Conservation (phyloP, 768 basidiomycete species). For the Chlorophyllum brunneum region DNA sequence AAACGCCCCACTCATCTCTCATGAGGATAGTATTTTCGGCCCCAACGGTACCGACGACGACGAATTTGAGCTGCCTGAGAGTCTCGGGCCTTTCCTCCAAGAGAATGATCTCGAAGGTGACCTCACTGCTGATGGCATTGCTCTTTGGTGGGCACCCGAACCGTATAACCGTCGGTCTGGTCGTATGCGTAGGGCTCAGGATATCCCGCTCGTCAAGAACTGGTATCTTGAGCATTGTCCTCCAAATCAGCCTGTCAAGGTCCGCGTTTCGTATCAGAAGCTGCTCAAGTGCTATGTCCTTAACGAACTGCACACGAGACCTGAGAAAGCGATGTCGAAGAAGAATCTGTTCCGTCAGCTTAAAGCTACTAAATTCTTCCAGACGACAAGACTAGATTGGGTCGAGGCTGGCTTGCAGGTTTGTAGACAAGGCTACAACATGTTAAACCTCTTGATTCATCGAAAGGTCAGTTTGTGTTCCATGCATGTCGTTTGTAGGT, state of each 20-base stretch:
- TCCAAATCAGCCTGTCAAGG: slow-evolving; percentile 93
- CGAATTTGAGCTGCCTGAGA: slow-evolving; percentile 81
- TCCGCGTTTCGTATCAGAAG: slow-evolving; percentile 99
- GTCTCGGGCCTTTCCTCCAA: slow-evolving; percentile 75
- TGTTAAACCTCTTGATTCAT: slow-evolving; percentile 97
- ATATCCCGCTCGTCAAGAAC: slow-evolving; percentile 93
- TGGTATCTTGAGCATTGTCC: slow-evolving; percentile 99
- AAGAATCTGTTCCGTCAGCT: slow-evolving; percentile 94
- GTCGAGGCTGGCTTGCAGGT: slow-evolving; percentile 98
- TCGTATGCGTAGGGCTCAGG: slow-evolving; percentile 90
- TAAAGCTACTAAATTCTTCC: slow-evolving; percentile 99
- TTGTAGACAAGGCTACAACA: slow-evolving; percentile 98
- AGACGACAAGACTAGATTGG: slow-evolving; percentile 97
- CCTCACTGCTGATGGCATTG: slow-evolving; percentile 93
- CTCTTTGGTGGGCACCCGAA: slow-evolving; percentile 97
- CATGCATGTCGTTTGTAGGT: neutral
- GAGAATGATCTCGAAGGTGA: slow-evolving; percentile 82
- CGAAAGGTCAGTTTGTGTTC: slow-evolving; percentile 66
- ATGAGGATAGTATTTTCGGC: slow-evolving; percentile 92
- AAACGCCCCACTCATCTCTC: slow-evolving; percentile 76
- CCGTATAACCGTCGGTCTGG: slow-evolving; percentile 93
- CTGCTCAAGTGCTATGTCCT: slow-evolving; percentile 92
- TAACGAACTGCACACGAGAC: slow-evolving; percentile 85
- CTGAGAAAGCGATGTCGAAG: slow-evolving; percentile 97
- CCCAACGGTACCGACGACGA: slow-evolving; percentile 83